phyloP scores from a whole-genome alignment of 495 filamentous ascomycete genomes.

The Aspergillus campestris region DNA sequence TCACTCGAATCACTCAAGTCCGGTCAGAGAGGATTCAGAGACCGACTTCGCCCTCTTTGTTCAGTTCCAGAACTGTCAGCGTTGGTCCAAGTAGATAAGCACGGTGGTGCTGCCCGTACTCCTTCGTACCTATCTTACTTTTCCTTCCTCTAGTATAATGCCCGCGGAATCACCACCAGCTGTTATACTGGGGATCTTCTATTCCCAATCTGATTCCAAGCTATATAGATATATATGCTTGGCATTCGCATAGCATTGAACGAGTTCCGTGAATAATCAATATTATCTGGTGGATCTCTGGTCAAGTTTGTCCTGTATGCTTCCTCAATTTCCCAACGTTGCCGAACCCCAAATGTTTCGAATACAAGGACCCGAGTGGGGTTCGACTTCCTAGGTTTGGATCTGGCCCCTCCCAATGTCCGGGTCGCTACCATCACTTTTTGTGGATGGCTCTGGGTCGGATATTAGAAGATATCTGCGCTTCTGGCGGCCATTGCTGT shows the following conservation, averaged over 20 bases:
- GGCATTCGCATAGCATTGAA: background rate
- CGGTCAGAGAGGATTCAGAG: no score
- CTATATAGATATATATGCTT: conserved; percentile 1
- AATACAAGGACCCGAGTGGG: background rate
- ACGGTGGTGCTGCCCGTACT: no score
- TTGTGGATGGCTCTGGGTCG: no score
- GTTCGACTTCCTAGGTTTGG: background rate
- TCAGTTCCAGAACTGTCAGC: no score
- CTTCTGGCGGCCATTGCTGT: no score
- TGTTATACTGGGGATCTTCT: background rate
- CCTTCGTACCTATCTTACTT: background rate
- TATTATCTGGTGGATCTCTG: conserved; percentile 22
- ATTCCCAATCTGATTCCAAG: background rate
- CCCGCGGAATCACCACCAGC: background rate
- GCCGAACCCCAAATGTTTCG: conserved; percentile 1
- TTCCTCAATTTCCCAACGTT: conserved; percentile 1
- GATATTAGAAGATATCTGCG: no score
- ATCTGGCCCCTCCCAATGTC: no score
- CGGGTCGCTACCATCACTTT: no score
- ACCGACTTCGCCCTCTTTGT: no score
- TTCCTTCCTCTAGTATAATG: background rate
- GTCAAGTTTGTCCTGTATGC: background rate
- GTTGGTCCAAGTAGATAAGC: no score
- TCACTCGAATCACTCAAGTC: no score
- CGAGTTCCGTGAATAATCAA: conserved; percentile 10